Evolutionary conservation across 371 early-diverging fungal species (phyloP).

Genomic region (Mucor circinelloides): DNA sequence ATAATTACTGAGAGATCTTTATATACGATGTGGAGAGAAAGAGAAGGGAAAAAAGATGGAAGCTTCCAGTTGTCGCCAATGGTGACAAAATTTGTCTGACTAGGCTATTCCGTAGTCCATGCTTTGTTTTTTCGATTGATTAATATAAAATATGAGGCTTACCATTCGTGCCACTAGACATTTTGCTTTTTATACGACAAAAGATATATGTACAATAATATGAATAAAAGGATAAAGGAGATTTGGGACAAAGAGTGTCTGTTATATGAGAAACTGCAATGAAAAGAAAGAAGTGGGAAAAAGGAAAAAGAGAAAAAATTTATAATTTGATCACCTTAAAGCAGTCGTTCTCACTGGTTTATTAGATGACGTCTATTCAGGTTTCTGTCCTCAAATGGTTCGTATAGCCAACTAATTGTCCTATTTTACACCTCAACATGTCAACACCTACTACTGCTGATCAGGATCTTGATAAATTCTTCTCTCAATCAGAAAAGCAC

Average conservation of each 20-base stretch:
- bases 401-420: no score
- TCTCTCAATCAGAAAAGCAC: conserved; percentile 73
- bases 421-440: not conserved
- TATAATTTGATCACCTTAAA: not conserved
- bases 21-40: not conserved
- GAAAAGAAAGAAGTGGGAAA: not conserved
- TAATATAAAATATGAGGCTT: conserved; percentile 9
- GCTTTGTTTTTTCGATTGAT: not conserved
- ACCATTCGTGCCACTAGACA: conserved; percentile 16
- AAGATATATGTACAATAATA: not conserved
- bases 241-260: not conserved
- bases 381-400: not conserved
- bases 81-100: not conserved
- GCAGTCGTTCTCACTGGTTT: not conserved
- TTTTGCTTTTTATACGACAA: not conserved
- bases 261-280: not conserved
- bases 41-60: not conserved
- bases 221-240: not conserved
- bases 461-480: conserved; percentile 65
- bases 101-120: not conserved
- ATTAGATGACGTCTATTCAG: not conserved
- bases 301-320: not conserved
- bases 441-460: conserved; percentile 25
- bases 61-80: not conserved
- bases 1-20: not conserved